Conservation (phyloP, 306 rosid species). For the Arachis hypogaea region DNA sequence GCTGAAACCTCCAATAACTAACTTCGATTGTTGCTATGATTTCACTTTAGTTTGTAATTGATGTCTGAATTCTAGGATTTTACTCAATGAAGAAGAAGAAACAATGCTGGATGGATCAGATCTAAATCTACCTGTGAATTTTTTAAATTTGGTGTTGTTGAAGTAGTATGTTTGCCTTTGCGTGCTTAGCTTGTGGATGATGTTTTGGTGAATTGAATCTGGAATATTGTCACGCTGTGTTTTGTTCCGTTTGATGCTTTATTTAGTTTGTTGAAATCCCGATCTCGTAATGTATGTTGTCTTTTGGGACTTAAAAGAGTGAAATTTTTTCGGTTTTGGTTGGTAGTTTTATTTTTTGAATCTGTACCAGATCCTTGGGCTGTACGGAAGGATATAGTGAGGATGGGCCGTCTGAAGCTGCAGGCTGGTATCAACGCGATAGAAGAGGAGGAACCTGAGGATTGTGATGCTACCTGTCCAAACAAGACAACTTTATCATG, state of each 20-base stretch:
- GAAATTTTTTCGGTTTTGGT: background rate
- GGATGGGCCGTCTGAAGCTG: conserved; percentile 83
- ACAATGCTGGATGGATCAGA: conserved; percentile 33
- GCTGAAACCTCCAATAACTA: background rate
- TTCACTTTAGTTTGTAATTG: background rate
- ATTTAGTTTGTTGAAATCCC: conserved; percentile 28
- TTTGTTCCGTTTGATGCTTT: conserved; percentile 9
- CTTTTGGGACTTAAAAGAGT: background rate
- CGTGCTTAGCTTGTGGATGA: conserved; percentile 17
- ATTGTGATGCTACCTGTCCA: conserved; percentile 61
- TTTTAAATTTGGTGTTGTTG: background rate
- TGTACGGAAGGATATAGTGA: conserved; percentile 25
- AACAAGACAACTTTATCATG: conserved; percentile 78
- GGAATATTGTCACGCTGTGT: background rate
- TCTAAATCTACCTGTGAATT: conserved; percentile 14
- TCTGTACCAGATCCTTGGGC: conserved; percentile 33
- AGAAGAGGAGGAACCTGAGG: conserved; percentile 97
- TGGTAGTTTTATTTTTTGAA: conserved; percentile 23
- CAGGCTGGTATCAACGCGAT: conserved; percentile 74
- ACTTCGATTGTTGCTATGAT: background rate
- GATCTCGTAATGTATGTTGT: conserved; percentile 15
- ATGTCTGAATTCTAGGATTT: conserved; percentile 25
- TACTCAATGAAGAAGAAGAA: background rate
- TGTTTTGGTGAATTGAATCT: conserved; percentile 28
- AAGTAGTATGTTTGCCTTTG: conserved; percentile 17